Evolutionary conservation across 345 rosid genomes (phyloP), one percentile per base, ranked within the genome.

Genomic region (Lenwebbia sp.): DNA sequence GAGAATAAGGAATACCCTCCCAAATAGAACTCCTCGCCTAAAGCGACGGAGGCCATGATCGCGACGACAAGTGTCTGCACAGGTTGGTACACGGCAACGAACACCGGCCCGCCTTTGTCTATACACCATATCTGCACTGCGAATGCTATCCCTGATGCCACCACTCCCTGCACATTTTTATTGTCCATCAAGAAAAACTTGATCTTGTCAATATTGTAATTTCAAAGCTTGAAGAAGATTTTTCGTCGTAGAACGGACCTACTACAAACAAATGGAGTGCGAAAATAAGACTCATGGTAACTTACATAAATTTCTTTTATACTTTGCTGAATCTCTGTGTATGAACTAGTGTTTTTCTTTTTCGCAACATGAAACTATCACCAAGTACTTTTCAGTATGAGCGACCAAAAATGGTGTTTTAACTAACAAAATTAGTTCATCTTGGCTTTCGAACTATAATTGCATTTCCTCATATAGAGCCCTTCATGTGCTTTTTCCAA

Each of bases 71-170:
- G 95, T 54, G 99, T 97, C 92, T 97, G 99, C 84, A 97, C 98
- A 41, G 99, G 99, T 85, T 97, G 99, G 88, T 95, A 97, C 82
- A 97, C 99, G 8, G 99, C 99, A 40, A 97, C 99, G 88, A 97
- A 97, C 83, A 97, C 99, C 75, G 99, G 99, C 88, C 99, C 99
- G 26, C 99, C 99, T 92, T 96, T 94, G 91, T 96, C 94, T 54
- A 97, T 97, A 90, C 99, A 97, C 99, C 99, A 97, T 89, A 94
- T 97, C 94, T 97, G 99, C 83, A 97, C 97, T 54, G 99, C 99
- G 89, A 97, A 97, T 22, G 98, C 99, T 83, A 97, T 95, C 82
- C 99, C 98, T 23, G 99, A 97, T 41, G 99, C 99, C 57, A 97
- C 99, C 84, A 97, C 95, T 86, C 99, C 99, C 99, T 97, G 93